Base-by-base conservation (phyloP, 192 early-diverging fungal species). In the Umbelopsis vinacea region DNA sequence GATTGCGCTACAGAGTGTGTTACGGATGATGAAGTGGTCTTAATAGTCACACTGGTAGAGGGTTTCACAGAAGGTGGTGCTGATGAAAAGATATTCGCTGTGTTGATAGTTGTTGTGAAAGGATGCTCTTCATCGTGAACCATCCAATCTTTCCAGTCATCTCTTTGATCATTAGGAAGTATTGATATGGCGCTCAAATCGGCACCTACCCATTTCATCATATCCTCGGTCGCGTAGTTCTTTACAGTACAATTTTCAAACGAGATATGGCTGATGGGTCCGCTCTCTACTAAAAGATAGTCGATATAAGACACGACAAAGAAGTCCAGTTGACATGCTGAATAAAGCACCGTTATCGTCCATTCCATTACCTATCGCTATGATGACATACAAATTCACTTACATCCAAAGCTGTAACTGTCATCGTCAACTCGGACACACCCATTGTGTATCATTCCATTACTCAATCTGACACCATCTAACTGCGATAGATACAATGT, bases 391-490 rank as follows among this genome's bases (percentile, higher is more conserved):
- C 29, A 29, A 2, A 23, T 21, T 3, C 2, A 68, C 10, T 45
- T 71, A 77, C 75, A 33, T 5, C 45, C 57, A 78, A 83, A 83
- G 9, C 70, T 54, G 23, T 63, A 74, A 12, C 79, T 57, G 43
- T 63, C 46, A 66, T 83, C 81, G 21, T 81, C 81, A 7, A 77
- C 78, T 24, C 69, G 52, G 6, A 79, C 74, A 66, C 81, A 83
- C 9, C 81, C 81, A 71, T 83, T 83, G 50, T 83, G 81, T 12
- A 15, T 79, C 38, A 55, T 14, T 9, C 73, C 76, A 35, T 68
- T 67, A 6, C 73, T 63, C 21, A 81, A 19, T 17, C 66, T 12
- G 4, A 71, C 8, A 0, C 75, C 75, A 60, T 78, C 55, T 4
- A 83, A 29, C 0, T 74, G 33, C 35, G 67, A 26, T 19, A 83